Evolutionary conservation across 2,329 filamentous ascomycete genomes (phyloP), one percentile per base, ranked within the genome.

Genomic region (Sordariomycetes sp.): DNA sequence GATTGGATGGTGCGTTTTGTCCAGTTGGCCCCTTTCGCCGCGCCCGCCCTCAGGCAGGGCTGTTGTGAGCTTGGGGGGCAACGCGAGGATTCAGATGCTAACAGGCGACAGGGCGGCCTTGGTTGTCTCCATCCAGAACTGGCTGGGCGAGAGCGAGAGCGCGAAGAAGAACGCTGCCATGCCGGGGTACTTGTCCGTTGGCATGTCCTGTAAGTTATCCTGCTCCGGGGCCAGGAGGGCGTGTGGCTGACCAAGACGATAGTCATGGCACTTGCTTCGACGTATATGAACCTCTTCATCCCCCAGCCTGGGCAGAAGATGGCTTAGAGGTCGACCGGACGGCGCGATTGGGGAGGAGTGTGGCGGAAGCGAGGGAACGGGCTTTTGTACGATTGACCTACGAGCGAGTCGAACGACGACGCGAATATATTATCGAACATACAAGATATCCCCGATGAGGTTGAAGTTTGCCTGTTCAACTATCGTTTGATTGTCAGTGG

Each of bases 101-200:
- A 36, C 38, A 39, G 31, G 35, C 34, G 14, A 19, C 27, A 82
- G 78, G 82, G 76, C 77, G 9, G 73, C 83, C 26, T 76, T 88
- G 21, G 70, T 86, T 39, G 80, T 86, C 56, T 74, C 81, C 44
- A 57, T 86, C 35, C 80, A 88, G 64, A 78, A 66, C 55, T 90
- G 82, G 82, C 70, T 87, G 31, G 78, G 79, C 43, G 82, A 87
- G 68, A 81, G 79, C 48, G 70, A 78, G 47, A 77, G 81, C 39
- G 58, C 75, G 37, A 72, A 68, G 59, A 79, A 75, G 55, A 79
- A 62, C 39, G 61, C 75, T 18, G 63, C 68, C 30, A 88, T 85
- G 5, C 86, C 88, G 3, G 61, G 67, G 12, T 67, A 68, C 48
- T 80, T 92, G 59, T 79, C 78, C 36, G 77, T 92, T 36, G 72